Base-by-base conservation (phyloP, 495 filamentous ascomycete genomes). In the Wilcoxina mikolae region DNA sequence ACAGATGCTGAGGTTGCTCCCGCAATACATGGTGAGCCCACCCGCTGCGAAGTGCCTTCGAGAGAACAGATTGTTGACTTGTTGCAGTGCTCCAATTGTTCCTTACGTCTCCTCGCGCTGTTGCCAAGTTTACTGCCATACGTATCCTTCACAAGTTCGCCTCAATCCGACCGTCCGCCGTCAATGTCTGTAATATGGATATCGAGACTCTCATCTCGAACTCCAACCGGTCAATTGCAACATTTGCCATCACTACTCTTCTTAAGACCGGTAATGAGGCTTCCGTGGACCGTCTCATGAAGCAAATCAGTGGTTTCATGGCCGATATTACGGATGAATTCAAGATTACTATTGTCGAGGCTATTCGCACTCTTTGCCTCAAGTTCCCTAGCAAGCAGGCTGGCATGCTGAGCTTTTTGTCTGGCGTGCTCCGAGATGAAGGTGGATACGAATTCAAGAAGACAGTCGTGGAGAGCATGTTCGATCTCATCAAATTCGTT, bases 361-460 rank as follows among this genome's bases (percentile, higher is more conserved):
- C 91, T 33, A 94, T 96, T 61, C 82, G 93, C 38, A 95, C 91
- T 4, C 71, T 99, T 22, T 95, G 90, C 67, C 73, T 99, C 60
- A 99, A 99, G 69, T 99, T 99, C 70, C 90, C 89, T 10, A 87
- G 78, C 74, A 96, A 99, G 69, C 93, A 96, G 70, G 89, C 90
- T 35, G 89, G 89, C 58, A 96, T 99, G 87, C 82, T 99, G 28
- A 76, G 84, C 23, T 96, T 99, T 78, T 72, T 99, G 51, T 94
- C 90, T 65, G 85, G 88, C 23, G 93, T 96, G 39, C 71, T 99
- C 48, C 79, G 91, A 15, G 91, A 99, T 63, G 91, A 99, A 67
- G 91, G 91, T 60, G 93, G 91, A 44, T 99, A 95, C 66, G 93
- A 96, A 50, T 96, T 96, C 71, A 99, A 99, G 77, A 85, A 85